Evolutionary conservation across 2,329 filamentous ascomycete genomes (phyloP), one percentile per base, ranked within the genome.

Genomic region (Cordyceps tenuipes): DNA sequence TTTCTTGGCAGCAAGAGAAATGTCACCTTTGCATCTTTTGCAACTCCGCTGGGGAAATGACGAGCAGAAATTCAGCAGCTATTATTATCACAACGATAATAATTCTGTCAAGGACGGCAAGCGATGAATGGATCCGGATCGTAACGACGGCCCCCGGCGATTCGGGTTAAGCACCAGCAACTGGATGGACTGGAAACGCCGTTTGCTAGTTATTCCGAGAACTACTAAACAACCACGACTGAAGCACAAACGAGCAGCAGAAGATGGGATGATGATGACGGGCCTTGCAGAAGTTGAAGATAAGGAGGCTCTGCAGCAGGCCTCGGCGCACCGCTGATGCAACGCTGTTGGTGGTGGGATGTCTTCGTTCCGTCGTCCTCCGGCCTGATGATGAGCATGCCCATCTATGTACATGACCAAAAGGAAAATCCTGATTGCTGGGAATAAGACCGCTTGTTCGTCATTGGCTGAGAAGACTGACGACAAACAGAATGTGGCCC

Each of bases 221-320:
- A 29, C 29, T 29, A 26, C 12, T 41, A 23, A 15, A 17, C 13
- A 23, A 15, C 17, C 7, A 53, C 41, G 31, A 56, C 54, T 56
- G 54, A 56, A 48, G 54, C 54, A 19, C 54, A 56, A 48, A 48
- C 31, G n/a, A 56, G 54, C 54, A 23, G 5, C 43, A 47, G 15
- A 56, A 56, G 54, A 56, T 56, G 54, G 44, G 54, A 56, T 56
- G 54, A 48, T 17, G 54, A 56, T 56, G 54, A 48, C 12, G 43
- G 44, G 19, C 12, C 21, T 19, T 13, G 44, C 21, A 47, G 43
- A n/a, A 43, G 8, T 6, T 13, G 34, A 10, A 36, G 10, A 29
- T 29, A 8, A 29, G 29, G 29, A 29, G 29, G 29, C 29, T 29
- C 29, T 29, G 29, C 29, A 29, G 29, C 29, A 29, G 29, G 29